phyloP scores from a whole-genome alignment of 73 alveolate species.

The Paramecium sonneborni region DNA sequence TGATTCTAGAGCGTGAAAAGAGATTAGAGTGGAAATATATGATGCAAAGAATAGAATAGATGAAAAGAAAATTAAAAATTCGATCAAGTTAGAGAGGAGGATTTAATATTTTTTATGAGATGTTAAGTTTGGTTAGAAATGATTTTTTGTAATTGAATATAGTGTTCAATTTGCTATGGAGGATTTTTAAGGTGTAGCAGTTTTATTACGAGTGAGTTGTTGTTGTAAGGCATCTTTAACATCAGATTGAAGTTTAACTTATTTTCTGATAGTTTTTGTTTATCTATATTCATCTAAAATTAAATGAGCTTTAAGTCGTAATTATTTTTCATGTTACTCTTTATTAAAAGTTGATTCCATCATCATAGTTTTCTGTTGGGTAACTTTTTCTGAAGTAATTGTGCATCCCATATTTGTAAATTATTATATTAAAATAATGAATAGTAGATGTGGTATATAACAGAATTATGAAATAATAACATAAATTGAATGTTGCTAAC shows the following conservation, averaged over 20 bases:
- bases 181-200: constrained; percentile 4
- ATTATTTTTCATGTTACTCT: background rate
- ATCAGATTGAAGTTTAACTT: background rate
- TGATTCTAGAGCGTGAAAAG: too few relatives aligned
- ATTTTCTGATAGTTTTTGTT: background rate
- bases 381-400: background rate
- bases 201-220: background rate
- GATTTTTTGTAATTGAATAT: background rate
- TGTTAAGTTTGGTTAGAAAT: background rate
- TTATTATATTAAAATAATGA: background rate
- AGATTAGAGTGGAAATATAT: too few relatives aligned
- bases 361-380: constrained; percentile 24
- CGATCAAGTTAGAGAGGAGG: background rate
- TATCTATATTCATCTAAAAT: background rate
- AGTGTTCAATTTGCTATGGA: background rate
- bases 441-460: background rate
- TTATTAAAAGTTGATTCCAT: background rate
- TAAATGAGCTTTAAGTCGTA: background rate
- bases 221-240: background rate
- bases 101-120: background rate
- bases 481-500: too few relatives aligned
- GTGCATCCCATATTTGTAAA: constrained; percentile 23
- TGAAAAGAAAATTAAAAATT: background rate
- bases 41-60: too few relatives aligned
- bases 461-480: background rate